Conservation (phyloP, 148 eudicot genomes). For the Rhododendron griersonianum region DNA sequence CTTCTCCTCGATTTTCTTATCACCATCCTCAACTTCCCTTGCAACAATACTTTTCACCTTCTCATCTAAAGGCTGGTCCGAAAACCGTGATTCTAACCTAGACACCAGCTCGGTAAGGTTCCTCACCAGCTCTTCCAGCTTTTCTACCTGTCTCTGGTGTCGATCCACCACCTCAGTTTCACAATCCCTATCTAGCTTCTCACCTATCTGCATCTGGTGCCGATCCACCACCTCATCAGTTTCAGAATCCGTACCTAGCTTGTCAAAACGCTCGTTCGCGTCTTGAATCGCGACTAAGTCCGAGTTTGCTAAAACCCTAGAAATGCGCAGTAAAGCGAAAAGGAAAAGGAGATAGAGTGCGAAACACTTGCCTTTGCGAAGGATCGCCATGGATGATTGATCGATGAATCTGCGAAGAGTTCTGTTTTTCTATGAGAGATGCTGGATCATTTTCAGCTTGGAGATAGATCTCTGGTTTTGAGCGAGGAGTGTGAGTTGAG, state of each 20-base stretch:
- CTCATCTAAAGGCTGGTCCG: constrained; percentile 10
- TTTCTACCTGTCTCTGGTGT: constrained; percentile 63
- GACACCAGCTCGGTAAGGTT: constrained; percentile 58
- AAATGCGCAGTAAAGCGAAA: constrained; percentile 7
- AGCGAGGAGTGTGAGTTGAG: background rate
- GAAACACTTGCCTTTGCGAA: constrained; percentile 50
- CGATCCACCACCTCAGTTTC: constrained; percentile 14
- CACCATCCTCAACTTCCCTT: constrained; percentile 1
- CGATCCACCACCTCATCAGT: constrained; percentile 54
- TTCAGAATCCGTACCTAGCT: constrained; percentile 24
- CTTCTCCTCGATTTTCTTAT: constrained; percentile 17
- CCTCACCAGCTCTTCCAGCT: constrained; percentile 58
- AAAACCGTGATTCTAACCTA: constrained; percentile 60
- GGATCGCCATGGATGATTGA: constrained; percentile 29
- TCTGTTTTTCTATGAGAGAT: background rate
- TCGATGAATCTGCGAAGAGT: background rate
- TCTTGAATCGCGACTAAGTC: constrained; percentile 13
- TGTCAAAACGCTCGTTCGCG: background rate
- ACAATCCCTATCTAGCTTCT: constrained; percentile 33
- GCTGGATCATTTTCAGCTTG: background rate
- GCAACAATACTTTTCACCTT: constrained; percentile 1
- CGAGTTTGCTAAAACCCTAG: constrained; percentile 32
- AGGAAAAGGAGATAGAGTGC: constrained; percentile 22
- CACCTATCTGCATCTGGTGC: constrained; percentile 60
- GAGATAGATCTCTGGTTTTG: background rate